Evolutionary conservation across 176 grass and related monocot species (phyloP).

Genomic region (Canna indica): DNA sequence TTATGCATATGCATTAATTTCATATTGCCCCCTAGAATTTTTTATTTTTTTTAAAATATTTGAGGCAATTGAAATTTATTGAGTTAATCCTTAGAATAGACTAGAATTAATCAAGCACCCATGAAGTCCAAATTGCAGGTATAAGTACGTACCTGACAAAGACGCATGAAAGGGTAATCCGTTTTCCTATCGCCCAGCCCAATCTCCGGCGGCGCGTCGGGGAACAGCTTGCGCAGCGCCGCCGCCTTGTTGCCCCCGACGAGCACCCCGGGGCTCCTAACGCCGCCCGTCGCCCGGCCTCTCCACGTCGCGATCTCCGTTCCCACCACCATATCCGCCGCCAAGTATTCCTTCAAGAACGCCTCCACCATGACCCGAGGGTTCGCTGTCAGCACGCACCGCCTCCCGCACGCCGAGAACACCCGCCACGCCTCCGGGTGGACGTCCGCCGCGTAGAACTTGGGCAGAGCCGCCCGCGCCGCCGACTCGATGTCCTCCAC

Average conservation of each 20-base stretch:
- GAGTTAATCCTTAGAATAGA: too few species aligned
- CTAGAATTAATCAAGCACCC: not conserved
- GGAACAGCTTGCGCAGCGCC: slow-evolving; percentile 26
- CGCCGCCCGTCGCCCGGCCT: slow-evolving; percentile 34
- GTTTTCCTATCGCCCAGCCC: slow-evolving; percentile 52
- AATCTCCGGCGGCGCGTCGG: slow-evolving; percentile 34
- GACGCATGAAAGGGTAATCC: slow-evolving; percentile 59
- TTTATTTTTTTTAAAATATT: too few species aligned
- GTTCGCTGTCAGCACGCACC: slow-evolving; percentile 69
- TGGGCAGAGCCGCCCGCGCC: slow-evolving; percentile 60
- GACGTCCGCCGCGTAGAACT: slow-evolving; percentile 58
- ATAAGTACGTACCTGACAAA: slow-evolving; percentile 30
- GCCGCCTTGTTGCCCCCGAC: slow-evolving; percentile 41
- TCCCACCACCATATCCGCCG: slow-evolving; percentile 35
- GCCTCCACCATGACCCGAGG: slow-evolving; percentile 65
- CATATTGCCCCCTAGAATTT: too few species aligned
- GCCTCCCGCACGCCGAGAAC: slow-evolving; percentile 42
- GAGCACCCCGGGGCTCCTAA: slow-evolving; percentile 41
- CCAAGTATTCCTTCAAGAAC: slow-evolving; percentile 60
- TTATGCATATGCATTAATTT: too few species aligned
- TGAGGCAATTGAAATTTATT: too few species aligned
- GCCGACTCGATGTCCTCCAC: slow-evolving; percentile 52
- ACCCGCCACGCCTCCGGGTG: slow-evolving; percentile 66
- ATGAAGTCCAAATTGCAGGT: not conserved
- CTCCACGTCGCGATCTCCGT: slow-evolving; percentile 39